Conservation (phyloP, 1,284 basidiomycete species). For the Hortiboletus rubellus region DNA sequence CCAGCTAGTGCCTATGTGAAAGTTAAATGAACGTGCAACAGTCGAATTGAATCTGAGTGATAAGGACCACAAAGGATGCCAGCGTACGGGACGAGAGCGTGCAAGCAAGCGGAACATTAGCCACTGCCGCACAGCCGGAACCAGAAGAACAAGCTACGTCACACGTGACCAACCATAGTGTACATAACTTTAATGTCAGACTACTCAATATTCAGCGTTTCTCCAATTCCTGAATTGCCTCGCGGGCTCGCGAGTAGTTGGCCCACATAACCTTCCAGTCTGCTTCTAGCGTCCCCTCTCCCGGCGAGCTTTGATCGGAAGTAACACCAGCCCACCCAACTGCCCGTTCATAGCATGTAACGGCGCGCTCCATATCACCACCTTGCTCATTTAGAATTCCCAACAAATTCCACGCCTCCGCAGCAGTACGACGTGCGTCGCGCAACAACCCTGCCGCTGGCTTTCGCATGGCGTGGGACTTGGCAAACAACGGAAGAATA, state of each 20-base stretch:
- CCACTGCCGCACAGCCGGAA: neutral
- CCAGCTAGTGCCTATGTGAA: slow-evolving; percentile 77
- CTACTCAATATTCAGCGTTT: neutral
- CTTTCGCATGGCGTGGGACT: slow-evolving; percentile 50
- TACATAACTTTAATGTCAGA: too few species aligned
- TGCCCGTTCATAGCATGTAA: slow-evolving; percentile 60
- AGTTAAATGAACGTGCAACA: slow-evolving; percentile 54
- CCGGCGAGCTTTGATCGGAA: slow-evolving; percentile 42
- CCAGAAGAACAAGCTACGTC: too few species aligned
- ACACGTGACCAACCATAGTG: too few species aligned
- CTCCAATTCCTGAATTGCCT: slow-evolving; percentile 10
- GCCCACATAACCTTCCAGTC: slow-evolving; percentile 58
- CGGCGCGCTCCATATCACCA: slow-evolving; percentile 40
- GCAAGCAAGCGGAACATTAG: slow-evolving; percentile 20
- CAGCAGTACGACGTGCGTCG: slow-evolving; percentile 68
- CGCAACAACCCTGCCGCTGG: slow-evolving; percentile 62
- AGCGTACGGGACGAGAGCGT: slow-evolving; percentile 1
- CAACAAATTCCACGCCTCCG: slow-evolving; percentile 66
- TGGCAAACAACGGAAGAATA: slow-evolving; percentile 43
- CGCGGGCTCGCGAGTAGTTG: slow-evolving; percentile 47
- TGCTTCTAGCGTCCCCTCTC: slow-evolving; percentile 51
- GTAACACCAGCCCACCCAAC: slow-evolving; percentile 61
- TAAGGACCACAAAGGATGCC: neutral
- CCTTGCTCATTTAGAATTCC: slow-evolving; percentile 48
- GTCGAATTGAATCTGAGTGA: slow-evolving; percentile 23